Evolutionary conservation across 2,329 filamentous ascomycete genomes (phyloP).

Genomic region (Botrytis porri): DNA sequence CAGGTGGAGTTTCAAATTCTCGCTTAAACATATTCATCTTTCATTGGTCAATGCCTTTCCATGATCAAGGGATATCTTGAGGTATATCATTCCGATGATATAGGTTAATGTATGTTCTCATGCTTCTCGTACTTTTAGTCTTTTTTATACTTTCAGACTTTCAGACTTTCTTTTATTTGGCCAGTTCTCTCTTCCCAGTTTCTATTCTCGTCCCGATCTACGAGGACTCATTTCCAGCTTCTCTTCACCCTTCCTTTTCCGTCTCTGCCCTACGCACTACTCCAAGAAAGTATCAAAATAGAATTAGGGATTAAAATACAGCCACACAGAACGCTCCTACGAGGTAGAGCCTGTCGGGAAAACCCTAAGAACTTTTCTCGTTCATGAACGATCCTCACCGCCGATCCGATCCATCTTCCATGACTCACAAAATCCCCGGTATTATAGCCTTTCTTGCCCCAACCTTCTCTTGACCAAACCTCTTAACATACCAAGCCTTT

Average conservation of each 20-base stretch:
- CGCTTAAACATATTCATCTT: constrained; percentile 2
- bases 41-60: background rate
- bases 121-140: background rate
- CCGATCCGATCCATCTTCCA: background rate
- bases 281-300: background rate
- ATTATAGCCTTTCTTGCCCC: constrained; percentile 71
- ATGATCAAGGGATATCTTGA: background rate
- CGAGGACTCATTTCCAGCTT: background rate
- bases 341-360: background rate
- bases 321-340: background rate
- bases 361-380: no score
- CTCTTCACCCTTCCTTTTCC: background rate
- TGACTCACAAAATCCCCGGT: constrained; percentile 43
- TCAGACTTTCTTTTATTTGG: background rate
- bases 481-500: constrained; percentile 79
- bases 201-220: background rate
- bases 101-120: constrained; percentile 1
- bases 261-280: background rate
- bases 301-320: background rate
- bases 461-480: constrained; percentile 82
- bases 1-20: background rate
- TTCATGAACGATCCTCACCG: background rate
- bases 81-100: background rate
- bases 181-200: background rate
- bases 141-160: background rate